phyloP scores from a whole-genome alignment of 164 flowering plant species.

The Santalum album region DNA sequence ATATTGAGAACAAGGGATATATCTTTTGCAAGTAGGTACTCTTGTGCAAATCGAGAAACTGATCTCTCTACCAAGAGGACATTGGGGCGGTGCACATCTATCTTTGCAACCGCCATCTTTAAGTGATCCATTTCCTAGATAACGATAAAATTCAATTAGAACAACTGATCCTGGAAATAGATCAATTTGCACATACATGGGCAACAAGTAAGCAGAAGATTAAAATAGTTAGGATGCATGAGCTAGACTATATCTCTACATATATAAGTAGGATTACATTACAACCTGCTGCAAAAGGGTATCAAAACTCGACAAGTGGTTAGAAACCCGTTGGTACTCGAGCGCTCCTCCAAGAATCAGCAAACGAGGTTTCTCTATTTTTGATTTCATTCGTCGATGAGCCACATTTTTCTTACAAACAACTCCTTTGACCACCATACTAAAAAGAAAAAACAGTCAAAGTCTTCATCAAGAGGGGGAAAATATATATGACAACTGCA shows the following conservation, averaged over 20 bases:
- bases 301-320: slow-evolving; percentile 79
- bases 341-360: slow-evolving; percentile 93
- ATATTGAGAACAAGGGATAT: slow-evolving; percentile 89
- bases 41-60: slow-evolving; percentile 89
- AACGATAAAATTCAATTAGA: slow-evolving; percentile 7
- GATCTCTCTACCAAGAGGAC: slow-evolving; percentile 93
- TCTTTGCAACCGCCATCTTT: slow-evolving; percentile 96
- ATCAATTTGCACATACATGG: neutral
- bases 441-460: slow-evolving; percentile 20
- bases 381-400: slow-evolving; percentile 85
- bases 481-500: no score
- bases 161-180: slow-evolving; percentile 6
- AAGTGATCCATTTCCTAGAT: slow-evolving; percentile 90
- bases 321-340: slow-evolving; percentile 89
- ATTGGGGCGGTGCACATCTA: slow-evolving; percentile 71
- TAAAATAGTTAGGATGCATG: no score
- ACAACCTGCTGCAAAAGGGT: slow-evolving; percentile 88
- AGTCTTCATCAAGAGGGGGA: slow-evolving; percentile 7
- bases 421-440: slow-evolving; percentile 82
- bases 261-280: neutral
- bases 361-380: slow-evolving; percentile 62
- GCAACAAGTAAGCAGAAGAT: no score
- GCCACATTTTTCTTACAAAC: slow-evolving; percentile 99
- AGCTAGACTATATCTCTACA: no score
- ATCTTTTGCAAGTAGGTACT: slow-evolving; percentile 77